Evolutionary conservation across 2,329 filamentous ascomycete species (phyloP).

Genomic region (Paracamarosporium sp.): DNA sequence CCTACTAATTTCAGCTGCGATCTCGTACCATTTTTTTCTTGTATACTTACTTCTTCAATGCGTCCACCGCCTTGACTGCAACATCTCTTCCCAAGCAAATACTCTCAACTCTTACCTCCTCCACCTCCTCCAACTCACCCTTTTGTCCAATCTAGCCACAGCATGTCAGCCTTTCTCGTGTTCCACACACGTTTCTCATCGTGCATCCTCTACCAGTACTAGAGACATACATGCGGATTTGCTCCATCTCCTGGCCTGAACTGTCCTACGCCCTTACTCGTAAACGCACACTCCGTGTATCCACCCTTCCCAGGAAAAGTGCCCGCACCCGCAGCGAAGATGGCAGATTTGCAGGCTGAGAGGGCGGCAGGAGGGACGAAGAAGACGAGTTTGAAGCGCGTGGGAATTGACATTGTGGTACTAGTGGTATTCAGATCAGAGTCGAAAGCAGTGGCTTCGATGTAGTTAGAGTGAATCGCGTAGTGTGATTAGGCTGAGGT

Average conservation of each 20-base stretch:
- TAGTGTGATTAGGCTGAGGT: neutral
- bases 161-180: neutral
- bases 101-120: slow-evolving; percentile 69
- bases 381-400: slow-evolving; percentile 54
- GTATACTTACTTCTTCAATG: slow-evolving; percentile 66
- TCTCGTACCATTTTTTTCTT: neutral
- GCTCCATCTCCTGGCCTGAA: slow-evolving; percentile 69
- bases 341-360: slow-evolving; percentile 49
- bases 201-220: too few species aligned
- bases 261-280: slow-evolving; percentile 64
- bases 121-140: slow-evolving; percentile 64
- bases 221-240: slow-evolving; percentile 58
- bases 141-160: slow-evolving; percentile 59
- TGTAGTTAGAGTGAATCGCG: neutral
- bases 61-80: slow-evolving; percentile 63
- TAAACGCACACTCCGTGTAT: slow-evolving; percentile 54
- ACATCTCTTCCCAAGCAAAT: slow-evolving; percentile 67
- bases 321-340: slow-evolving; percentile 56
- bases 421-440: neutral
- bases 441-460: neutral
- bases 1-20: slow-evolving; percentile 28
- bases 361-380: slow-evolving; percentile 50
- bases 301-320: slow-evolving; percentile 48
- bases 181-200: too few species aligned
- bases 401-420: slow-evolving; percentile 13